phyloP scores from a whole-genome alignment of 139 green algal genomes.

The Picochlorum sp. region DNA sequence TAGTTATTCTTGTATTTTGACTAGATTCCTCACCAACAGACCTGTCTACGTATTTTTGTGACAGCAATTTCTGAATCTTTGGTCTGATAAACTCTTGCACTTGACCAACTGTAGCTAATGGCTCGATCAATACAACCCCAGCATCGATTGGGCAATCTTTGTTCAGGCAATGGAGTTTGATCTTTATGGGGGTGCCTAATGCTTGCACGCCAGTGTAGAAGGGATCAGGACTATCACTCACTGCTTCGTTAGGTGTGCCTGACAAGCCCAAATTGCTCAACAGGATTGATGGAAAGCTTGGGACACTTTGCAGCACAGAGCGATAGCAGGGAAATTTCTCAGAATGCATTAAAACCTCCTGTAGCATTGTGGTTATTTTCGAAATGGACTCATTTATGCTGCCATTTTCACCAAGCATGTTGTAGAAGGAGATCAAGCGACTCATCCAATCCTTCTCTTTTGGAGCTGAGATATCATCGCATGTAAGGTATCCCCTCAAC shows the following conservation, averaged over 20 bases:
- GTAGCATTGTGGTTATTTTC: too few relatives aligned
- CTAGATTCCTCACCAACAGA: not conserved
- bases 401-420: too few relatives aligned
- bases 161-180: constrained; percentile 50
- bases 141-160: constrained; percentile 7
- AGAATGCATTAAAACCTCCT: too few relatives aligned
- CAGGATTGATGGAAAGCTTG: too few relatives aligned
- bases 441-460: too few relatives aligned
- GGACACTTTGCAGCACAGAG: too few relatives aligned
- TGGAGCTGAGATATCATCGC: too few relatives aligned
- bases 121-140: constrained; percentile 93
- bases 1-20: not conserved
- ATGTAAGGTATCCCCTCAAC: too few relatives aligned
- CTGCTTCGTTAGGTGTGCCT: not conserved
- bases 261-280: not conserved
- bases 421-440: too few relatives aligned
- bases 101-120: constrained; percentile 80
- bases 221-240: constrained; percentile 19
- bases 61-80: constrained; percentile 43
- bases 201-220: constrained; percentile 55
- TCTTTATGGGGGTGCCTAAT: constrained; percentile 86
- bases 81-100: constrained; percentile 95
- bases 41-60: not conserved
- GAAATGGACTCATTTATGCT: too few relatives aligned
- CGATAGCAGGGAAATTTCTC: too few relatives aligned